Evolutionary conservation across 2,329 filamentous ascomycete species (phyloP), one percentile per base, ranked within the genome.

Genomic region (Metarhizium album): DNA sequence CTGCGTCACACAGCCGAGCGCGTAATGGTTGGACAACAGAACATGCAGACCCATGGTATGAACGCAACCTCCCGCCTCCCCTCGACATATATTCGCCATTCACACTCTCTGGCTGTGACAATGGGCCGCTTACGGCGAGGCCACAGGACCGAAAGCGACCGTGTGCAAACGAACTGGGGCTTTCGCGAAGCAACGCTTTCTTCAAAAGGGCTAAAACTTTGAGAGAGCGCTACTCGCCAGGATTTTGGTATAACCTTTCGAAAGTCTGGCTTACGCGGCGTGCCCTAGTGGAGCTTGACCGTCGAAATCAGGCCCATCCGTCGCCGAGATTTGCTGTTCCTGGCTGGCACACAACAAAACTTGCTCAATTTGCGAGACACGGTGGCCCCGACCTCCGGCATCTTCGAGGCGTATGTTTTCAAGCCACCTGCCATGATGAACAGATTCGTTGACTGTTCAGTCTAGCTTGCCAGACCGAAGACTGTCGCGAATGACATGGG

Each of bases 371-470:
- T n/a, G 42, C 42, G 5, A 43, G 38, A 33, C 38, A 43, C 24
- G 47, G 47, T 23, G 47, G 47, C 27, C 47, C 47, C 24, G 47
- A 49, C n/a, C 24, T 49, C n/a, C 13, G 24, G 22, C 22, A 49
- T 27, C n/a, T 49, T 14, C 42, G 40, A 43, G 47, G 47, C 20
- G 42, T 45, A 22, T 4, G 14, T 5, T 8, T 23, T 22, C 42
- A 2, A 14, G 18, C 18, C 22, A n/a, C 11, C 22, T n/a, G n/a
- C n/a, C n/a, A n/a, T n/a, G n/a, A n/a, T n/a, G n/a, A n/a, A n/a
- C n/a, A n/a, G n/a, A n/a, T n/a, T n/a, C n/a, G n/a, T n/a, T n/a
- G n/a, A n/a, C n/a, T n/a, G n/a, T n/a, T n/a, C n/a, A n/a, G n/a
- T n/a, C n/a, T n/a, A n/a, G n/a, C n/a, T n/a, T n/a, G n/a, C n/a